A percentile compares a stretch with the other conserved stretches of the same genome.
Evolutionary conservation across 306 rosid species (phyloP).

Genomic region (Sesbania bispinosa): DNA sequence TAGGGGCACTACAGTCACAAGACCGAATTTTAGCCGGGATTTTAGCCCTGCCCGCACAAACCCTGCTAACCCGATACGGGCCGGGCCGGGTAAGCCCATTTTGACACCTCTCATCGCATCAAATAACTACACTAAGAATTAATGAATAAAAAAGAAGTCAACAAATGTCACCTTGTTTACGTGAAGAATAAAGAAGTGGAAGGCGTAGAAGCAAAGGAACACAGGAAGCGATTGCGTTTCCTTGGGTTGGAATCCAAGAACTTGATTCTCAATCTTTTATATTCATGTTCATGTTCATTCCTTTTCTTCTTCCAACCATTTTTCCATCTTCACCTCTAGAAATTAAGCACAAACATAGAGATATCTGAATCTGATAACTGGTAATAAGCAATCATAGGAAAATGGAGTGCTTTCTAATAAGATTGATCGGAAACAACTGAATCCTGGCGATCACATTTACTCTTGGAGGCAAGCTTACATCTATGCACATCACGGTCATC

Average conservation of each 20-base stretch:
- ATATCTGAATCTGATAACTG: neutral
- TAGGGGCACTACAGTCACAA: no score
- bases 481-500: conserved; percentile 85
- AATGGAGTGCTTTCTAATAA: conserved; percentile 71
- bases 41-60: no score
- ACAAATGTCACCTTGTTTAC: neutral
- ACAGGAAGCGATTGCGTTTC: conserved; percentile 6
- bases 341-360: neutral
- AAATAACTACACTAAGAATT: no score
- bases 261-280: neutral
- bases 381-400: neutral
- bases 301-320: neutral
- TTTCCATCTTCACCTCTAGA: neutral
- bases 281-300: neutral
- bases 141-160: no score
- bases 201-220: neutral
- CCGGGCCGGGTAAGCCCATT: no score
- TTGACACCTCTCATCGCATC: no score
- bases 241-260: conserved; percentile 15
- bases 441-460: conserved; percentile 80
- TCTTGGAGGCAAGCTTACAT: conserved; percentile 75
- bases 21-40: no score
- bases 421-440: conserved; percentile 57
- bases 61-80: no score
- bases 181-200: neutral